A percentile compares a stretch with the other conserved stretches of the same genome.
phyloP scores from a whole-genome alignment of 768 basidiomycete genomes.

The Lentinula aciculospora region DNA sequence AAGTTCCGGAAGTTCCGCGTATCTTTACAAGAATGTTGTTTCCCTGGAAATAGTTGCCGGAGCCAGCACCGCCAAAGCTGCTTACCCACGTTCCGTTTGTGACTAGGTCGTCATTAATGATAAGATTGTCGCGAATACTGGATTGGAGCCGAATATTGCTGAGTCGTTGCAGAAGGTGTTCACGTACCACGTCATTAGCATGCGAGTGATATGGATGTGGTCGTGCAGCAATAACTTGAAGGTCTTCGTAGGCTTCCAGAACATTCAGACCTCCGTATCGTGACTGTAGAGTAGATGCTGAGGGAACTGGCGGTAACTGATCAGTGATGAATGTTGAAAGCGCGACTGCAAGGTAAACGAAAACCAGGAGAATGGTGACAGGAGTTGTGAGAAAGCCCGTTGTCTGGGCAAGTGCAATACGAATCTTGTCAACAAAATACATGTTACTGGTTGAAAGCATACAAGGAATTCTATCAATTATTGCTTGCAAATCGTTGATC shows the following conservation, averaged over 20 bases:
- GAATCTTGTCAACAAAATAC: conserved; percentile 8
- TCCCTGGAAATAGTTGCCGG: conserved; percentile 42
- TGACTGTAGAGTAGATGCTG: conserved; percentile 7
- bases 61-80: conserved; percentile 9
- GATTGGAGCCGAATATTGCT: background rate
- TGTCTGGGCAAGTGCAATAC: conserved; percentile 3
- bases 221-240: conserved; percentile 57
- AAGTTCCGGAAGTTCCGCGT: conserved; percentile 18
- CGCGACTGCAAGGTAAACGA: conserved; percentile 46
- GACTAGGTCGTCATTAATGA: conserved; percentile 39
- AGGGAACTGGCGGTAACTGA: conserved; percentile 37
- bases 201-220: conserved; percentile 80
- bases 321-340: conserved; percentile 42
- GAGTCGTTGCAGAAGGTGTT: conserved; percentile 32
- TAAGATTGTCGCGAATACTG: background rate
- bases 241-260: conserved; percentile 50
- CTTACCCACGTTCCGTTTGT: conserved; percentile 46
- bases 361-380: conserved; percentile 37
- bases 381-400: conserved; percentile 34
- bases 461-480: background rate
- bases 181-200: conserved; percentile 63
- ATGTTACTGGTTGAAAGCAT: background rate
- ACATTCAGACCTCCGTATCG: conserved; percentile 41
- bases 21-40: conserved; percentile 45
- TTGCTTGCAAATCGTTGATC: too few relatives aligned